phyloP scores from a whole-genome alignment of 208 protist genomes.

The Leishmania guyanensis region DNA sequence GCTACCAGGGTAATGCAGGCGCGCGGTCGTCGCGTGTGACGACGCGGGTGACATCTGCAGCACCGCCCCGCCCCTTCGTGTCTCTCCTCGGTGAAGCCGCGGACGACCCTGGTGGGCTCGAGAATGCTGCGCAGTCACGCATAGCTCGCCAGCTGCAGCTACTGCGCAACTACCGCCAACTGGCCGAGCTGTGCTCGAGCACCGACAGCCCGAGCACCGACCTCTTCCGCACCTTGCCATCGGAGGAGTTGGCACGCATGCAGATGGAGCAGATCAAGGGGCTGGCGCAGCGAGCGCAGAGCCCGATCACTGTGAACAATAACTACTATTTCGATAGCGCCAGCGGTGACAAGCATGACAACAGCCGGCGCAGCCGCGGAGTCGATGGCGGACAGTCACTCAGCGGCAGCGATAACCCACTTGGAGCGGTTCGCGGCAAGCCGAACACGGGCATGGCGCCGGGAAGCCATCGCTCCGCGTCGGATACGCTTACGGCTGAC shows the following conservation, averaged over 20 bases:
- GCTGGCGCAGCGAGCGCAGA: constrained; percentile 30
- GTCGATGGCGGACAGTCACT: constrained; percentile 4
- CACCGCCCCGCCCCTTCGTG: constrained; percentile 5
- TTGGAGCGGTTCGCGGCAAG: neutral
- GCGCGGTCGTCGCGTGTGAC: constrained; percentile 19
- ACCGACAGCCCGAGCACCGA: constrained; percentile 39
- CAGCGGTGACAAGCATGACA: neutral
- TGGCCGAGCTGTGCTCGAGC: constrained; percentile 57
- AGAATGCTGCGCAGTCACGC: constrained; percentile 46
- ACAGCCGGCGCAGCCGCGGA: constrained; percentile 7
- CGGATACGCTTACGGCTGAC: constrained; percentile 15
- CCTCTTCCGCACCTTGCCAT: constrained; percentile 37
- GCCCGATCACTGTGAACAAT: constrained; percentile 58
- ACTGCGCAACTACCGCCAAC: constrained; percentile 67
- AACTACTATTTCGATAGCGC: constrained; percentile 52
- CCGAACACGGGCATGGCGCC: neutral
- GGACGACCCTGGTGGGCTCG: constrained; percentile 22
- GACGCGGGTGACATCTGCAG: constrained; percentile 9
- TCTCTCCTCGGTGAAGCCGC: constrained; percentile 4
- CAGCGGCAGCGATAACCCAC: constrained; percentile 11
- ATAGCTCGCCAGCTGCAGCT: constrained; percentile 70
- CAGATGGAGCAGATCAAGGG: constrained; percentile 29
- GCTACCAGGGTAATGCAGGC: constrained; percentile 12
- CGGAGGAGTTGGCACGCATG: constrained; percentile 51
- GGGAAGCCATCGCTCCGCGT: constrained; percentile 9